These are phyloP conservation scores for Russula sp. DNA, from an alignment of 768 basidiomycete genomes.

Conservation along the genomic window DNA sequence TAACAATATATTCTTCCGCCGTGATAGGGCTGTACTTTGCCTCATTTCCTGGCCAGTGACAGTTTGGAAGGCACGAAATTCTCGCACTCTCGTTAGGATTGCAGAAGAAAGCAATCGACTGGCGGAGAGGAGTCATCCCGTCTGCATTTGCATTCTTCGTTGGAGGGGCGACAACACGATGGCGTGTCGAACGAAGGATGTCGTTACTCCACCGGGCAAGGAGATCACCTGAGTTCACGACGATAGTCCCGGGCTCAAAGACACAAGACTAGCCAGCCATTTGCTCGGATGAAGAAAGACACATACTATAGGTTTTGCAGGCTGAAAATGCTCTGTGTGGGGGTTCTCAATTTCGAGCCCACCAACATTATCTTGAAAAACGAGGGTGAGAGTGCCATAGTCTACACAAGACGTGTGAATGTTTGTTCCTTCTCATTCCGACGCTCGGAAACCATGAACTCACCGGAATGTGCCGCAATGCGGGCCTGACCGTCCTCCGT, in stretches of 20 bases:
- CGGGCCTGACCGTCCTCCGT: constrained; percentile 66
- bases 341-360: constrained; percentile 82
- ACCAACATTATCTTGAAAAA: constrained; percentile 83
- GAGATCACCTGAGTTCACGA: constrained; percentile 80
- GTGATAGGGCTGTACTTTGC: constrained; percentile 69
- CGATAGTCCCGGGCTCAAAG: constrained; percentile 69
- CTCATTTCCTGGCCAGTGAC: constrained; percentile 47
- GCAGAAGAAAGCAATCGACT: constrained; percentile 86
- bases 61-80: constrained; percentile 70
- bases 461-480: constrained; percentile 79
- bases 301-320: constrained; percentile 74
- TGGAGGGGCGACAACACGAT: constrained; percentile 76
- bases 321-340: constrained; percentile 64
- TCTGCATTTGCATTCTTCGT: constrained; percentile 50
- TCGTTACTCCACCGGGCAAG: constrained; percentile 84
- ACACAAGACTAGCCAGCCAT: not conserved
- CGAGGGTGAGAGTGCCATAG: constrained; percentile 76
- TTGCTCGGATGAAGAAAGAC: not conserved
- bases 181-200: constrained; percentile 72
- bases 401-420: constrained; percentile 41
- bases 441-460: constrained; percentile 13
- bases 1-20: constrained; percentile 74
- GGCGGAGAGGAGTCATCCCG: constrained; percentile 59
- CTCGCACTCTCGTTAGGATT: constrained; percentile 70
- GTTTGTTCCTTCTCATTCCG: not conserved